Evolutionary conservation across 2,329 filamentous ascomycete genomes (phyloP), one percentile per base, ranked within the genome.

Genomic region (Colletotrichum sp.): DNA sequence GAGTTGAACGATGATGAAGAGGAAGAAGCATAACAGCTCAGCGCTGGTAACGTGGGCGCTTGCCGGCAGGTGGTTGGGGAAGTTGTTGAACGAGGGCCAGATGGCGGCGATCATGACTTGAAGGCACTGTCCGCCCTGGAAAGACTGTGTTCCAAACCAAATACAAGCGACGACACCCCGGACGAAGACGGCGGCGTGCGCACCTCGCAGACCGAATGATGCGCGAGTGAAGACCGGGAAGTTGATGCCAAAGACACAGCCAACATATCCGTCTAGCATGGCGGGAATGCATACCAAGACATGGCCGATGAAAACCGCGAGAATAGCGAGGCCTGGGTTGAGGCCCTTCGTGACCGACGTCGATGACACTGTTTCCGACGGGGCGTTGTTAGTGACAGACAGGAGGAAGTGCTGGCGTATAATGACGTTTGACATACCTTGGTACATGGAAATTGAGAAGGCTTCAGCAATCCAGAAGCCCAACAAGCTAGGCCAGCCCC

Each of bases 31-130:
- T 7, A 75, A 10, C 1, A 75, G 24, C 52, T 75, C 72, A 0
- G 72, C 43, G 61, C 72, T 79, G 2, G 82, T 82, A 43, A 82
- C 82, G 75, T 85, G 84, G n/a, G 84, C 83, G 59, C 78, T 82
- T 1, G 79, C 79, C 2, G 85, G 82, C 28, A 89, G 82, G 34
- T 82, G 81, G 71, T 88, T 88, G 6, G 84, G 85, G 18, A 89
- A 82, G 67, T 80, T 81, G 18, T 80, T 77, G 75, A 85, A 86
- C 21, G 82, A 83, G 1, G 86, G 85, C 85, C 85, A 87, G 72
- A 87, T 85, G 16, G 84, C 82, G 3, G 79, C 77, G 12, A 85
- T 80, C 79, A 84, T 81, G 48, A 82, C 78, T 13, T 79, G 82
- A n/a, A 84, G 78, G 43, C 80, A 80, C 8, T 79, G 79, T 2